These are phyloP conservation scores for Suhomyces kunorum DNA, from an alignment of 1,139 yeast genomes.

Conservation along the genomic window DNA sequence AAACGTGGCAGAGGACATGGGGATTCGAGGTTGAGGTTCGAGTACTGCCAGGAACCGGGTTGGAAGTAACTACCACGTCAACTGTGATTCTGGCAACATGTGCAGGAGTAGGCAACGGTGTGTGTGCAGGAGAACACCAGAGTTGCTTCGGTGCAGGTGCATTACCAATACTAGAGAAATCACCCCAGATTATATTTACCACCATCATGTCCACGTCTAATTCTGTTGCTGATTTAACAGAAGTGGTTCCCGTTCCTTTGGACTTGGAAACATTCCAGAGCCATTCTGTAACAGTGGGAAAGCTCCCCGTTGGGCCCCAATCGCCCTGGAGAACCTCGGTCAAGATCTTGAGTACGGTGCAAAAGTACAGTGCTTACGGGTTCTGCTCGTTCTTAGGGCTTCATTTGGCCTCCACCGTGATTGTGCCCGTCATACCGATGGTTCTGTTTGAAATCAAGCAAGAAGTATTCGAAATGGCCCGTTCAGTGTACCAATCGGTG, in stretches of 20 bases:
- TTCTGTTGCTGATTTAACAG: slow-evolving; percentile 5
- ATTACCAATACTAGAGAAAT: background rate
- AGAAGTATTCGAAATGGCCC: slow-evolving; percentile 59
- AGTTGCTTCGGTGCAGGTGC: background rate
- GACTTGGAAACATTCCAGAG: slow-evolving; percentile 5
- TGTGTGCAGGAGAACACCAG: slow-evolving; percentile 4
- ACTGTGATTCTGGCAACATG: slow-evolving; percentile 1
- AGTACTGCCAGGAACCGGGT: too few relatives aligned
- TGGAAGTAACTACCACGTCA: slow-evolving; percentile 6
- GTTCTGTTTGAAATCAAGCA: slow-evolving; percentile 49
- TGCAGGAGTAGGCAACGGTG: too few relatives aligned
- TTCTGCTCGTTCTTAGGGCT: slow-evolving; percentile 59
- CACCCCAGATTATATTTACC: background rate
- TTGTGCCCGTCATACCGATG: slow-evolving; percentile 49
- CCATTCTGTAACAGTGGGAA: background rate
- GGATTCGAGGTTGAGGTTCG: background rate
- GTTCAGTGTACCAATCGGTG: slow-evolving; percentile 58
- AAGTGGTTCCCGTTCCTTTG: slow-evolving; percentile 12
- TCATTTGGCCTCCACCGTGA: slow-evolving; percentile 57
- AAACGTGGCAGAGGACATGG: slow-evolving; percentile 43
- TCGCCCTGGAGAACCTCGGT: slow-evolving; percentile 2
- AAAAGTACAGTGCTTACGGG: slow-evolving; percentile 64
- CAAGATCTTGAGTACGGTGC: slow-evolving; percentile 25
- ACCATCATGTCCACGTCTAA: background rate
- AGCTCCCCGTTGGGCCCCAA: background rate